A percentile compares a stretch with the other conserved stretches of the same genome.
These are phyloP conservation scores for Eucalyptus lansdowneana DNA, from an alignment of 345 rosid genomes.

Conservation along the genomic window DNA sequence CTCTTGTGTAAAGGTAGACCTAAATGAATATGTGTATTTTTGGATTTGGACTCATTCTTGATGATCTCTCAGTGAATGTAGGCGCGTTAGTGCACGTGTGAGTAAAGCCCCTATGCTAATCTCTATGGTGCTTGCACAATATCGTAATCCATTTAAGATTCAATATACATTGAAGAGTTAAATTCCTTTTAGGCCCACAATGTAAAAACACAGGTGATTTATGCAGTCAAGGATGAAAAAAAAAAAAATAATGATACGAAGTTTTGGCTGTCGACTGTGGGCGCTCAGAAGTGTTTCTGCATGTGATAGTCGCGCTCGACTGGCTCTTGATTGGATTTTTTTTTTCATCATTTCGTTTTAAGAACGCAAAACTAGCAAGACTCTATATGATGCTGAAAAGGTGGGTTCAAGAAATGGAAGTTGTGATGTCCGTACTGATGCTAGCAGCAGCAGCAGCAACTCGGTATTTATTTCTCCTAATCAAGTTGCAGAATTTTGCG, in stretches of 20 bases:
- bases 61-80: not conserved
- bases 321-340: not conserved
- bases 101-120: not conserved
- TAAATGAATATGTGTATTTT: not conserved
- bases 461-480: not conserved
- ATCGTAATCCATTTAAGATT: not conserved
- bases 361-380: not conserved
- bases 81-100: not conserved
- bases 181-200: not conserved
- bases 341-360: not conserved
- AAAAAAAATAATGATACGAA: not conserved
- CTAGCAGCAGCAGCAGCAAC: not conserved
- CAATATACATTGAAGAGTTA: not conserved
- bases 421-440: not conserved
- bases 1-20: accelerated
- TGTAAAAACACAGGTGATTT: not conserved
- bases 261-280: not conserved
- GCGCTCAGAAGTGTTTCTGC: not conserved
- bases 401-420: not conserved
- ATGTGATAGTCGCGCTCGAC: not conserved
- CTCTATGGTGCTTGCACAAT: not conserved
- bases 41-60: not conserved
- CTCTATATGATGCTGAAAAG: not conserved
- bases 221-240: not conserved
- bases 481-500: not conserved